phyloP scores from a whole-genome alignment of 2,329 filamentous ascomycete genomes.

The Fusarium sublunatum region DNA sequence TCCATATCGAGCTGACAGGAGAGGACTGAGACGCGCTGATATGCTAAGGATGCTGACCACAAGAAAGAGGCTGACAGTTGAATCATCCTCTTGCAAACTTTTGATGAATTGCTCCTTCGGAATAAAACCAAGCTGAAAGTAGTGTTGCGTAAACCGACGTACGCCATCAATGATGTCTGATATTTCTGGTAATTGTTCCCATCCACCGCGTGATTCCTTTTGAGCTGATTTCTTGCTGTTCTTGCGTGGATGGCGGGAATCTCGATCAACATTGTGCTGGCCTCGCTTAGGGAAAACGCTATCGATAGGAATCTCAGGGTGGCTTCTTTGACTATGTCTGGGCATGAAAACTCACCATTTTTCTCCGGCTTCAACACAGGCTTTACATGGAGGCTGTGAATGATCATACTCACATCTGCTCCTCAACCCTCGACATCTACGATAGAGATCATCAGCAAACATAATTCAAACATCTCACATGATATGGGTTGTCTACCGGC shows the following conservation, averaged over 20 bases:
- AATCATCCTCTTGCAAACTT: constrained; percentile 59
- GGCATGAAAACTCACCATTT: constrained; percentile 59
- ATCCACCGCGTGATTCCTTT: constrained; percentile 52
- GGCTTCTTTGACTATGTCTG: neutral
- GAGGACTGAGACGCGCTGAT: constrained; percentile 65
- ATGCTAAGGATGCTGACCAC: constrained; percentile 67
- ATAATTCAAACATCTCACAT: neutral
- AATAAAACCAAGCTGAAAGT: constrained; percentile 70
- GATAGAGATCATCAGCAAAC: constrained; percentile 11
- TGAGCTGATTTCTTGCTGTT: constrained; percentile 58
- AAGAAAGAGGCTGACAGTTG: constrained; percentile 65
- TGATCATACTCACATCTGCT: constrained; percentile 67
- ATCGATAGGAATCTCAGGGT: constrained; percentile 11
- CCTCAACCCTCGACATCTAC: constrained; percentile 66
- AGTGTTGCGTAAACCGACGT: constrained; percentile 64
- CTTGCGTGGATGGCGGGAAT: constrained; percentile 66
- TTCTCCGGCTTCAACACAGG: constrained; percentile 63
- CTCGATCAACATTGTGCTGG: constrained; percentile 65
- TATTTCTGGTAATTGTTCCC: constrained; percentile 63
- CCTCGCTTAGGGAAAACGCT: constrained; percentile 66
- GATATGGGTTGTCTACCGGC: constrained; percentile 55
- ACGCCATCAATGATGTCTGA: constrained; percentile 64
- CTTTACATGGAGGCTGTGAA: constrained; percentile 61
- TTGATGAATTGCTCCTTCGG: constrained; percentile 63
- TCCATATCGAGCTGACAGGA: constrained; percentile 61